Percentiles rank a stretch among this genome's conserved stretches.
These are phyloP conservation scores for Flagelloscypha sp. DNA, from an alignment of 768 basidiomycete genomes.

Conservation along the genomic window DNA sequence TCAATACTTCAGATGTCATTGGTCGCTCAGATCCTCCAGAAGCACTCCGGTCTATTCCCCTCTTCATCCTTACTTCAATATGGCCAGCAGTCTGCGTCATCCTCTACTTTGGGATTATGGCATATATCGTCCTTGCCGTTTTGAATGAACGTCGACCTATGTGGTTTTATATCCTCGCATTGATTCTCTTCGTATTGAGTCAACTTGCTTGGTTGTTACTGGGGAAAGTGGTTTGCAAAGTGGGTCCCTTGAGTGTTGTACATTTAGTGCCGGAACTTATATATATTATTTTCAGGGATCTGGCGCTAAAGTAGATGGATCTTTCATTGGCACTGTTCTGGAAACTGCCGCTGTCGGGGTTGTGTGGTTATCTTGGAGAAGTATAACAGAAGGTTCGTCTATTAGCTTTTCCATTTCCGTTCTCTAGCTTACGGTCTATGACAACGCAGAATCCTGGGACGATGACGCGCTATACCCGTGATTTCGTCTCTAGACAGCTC, in stretches of 20 bases:
- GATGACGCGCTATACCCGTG: conserved; percentile 9
- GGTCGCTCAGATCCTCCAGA: conserved; percentile 51
- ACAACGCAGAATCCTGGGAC: conserved; percentile 20
- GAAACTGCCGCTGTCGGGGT: conserved; percentile 67
- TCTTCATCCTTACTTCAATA: conserved; percentile 75
- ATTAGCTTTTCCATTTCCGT: neutral
- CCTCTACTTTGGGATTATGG: conserved; percentile 67
- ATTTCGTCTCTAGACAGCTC: neutral
- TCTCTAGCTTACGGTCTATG: neutral
- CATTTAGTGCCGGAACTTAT: too few relatives aligned
- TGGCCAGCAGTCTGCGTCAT: conserved; percentile 72
- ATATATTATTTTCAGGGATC: conserved; percentile 36
- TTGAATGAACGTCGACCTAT: conserved; percentile 77
- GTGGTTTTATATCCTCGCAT: conserved; percentile 67
- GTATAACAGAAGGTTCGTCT: conserved; percentile 77
- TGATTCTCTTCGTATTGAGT: conserved; percentile 67
- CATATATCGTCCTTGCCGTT: conserved; percentile 67
- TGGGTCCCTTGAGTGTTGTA: conserved; percentile 27
- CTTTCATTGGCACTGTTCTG: conserved; percentile 78
- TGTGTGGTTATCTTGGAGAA: conserved; percentile 75
- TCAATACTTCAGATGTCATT: conserved; percentile 39
- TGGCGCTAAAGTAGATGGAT: conserved; percentile 68
- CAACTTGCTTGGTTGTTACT: conserved; percentile 84
- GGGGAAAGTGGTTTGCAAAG: conserved; percentile 64
- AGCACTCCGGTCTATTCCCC: conserved; percentile 53